These are phyloP conservation scores for Suillus ampliporus DNA, from an alignment of 768 basidiomycete species.

Conservation along the genomic window DNA sequence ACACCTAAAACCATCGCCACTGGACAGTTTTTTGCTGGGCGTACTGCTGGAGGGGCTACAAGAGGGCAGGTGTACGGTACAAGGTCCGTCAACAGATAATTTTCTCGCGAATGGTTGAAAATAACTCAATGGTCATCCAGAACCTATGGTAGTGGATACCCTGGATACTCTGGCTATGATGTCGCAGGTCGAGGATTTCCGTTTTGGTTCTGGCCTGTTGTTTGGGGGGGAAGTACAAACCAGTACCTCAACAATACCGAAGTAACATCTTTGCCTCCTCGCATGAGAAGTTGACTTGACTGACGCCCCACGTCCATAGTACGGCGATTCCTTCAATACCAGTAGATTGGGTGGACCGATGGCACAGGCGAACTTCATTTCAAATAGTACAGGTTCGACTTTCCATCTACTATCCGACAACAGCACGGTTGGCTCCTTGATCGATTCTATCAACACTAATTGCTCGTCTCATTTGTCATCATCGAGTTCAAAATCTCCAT, in stretches of 20 bases:
- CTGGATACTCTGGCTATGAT: conserved; percentile 50
- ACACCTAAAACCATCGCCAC: conserved; percentile 42
- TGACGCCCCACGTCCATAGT: conserved; percentile 40
- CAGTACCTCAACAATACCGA: conserved; percentile 47
- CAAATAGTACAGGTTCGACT: conserved; percentile 44
- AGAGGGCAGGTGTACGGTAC: conserved; percentile 51
- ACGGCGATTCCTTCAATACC: conserved; percentile 49
- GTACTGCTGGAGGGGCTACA: conserved; percentile 57
- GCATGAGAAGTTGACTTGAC: conserved; percentile 12
- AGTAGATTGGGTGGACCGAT: conserved; percentile 56
- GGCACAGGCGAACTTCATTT: conserved; percentile 44
- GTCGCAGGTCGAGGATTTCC: conserved; percentile 60
- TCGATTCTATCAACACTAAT: conserved; percentile 46
- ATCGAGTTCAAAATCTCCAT: conserved; percentile 38
- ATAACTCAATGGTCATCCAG: conserved; percentile 34
- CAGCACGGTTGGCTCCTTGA: conserved; percentile 49
- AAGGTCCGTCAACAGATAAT: conserved; percentile 37
- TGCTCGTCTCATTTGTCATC: conserved; percentile 48
- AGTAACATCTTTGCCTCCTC: conserved; percentile 33
- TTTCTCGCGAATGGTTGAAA: neutral
- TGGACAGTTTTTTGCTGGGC: conserved; percentile 52
- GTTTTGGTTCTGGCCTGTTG: conserved; percentile 70
- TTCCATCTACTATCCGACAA: conserved; percentile 57
- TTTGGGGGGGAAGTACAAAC: conserved; percentile 46
- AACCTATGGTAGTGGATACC: conserved; percentile 69